Evolutionary conservation across 2,329 filamentous ascomycete genomes (phyloP), one percentile per base, ranked within the genome.

Genomic region (Verticillium klebahnii): DNA sequence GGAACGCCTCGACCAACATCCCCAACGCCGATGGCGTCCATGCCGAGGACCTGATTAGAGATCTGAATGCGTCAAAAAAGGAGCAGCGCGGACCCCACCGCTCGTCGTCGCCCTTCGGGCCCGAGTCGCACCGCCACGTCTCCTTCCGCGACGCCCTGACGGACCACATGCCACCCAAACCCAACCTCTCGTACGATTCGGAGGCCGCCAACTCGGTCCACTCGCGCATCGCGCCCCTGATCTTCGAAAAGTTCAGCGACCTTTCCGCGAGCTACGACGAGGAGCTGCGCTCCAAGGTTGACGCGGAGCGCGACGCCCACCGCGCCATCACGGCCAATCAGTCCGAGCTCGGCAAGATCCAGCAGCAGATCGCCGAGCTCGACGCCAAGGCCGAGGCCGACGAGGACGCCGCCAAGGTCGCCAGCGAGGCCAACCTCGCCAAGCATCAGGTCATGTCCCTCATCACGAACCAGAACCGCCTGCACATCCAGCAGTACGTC

Each of bases 1-100:
- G 94, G 58, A 92, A 93, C 63, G 93, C 93, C 3, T 87, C 89
- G 2, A 90, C 92, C 0, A 89, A 96, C 69, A 89, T 98, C 60
- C 82, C 86, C 23, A 99, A 98, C 72, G 81, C 87, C 60, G 86
- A 92, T 61, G 92, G 93, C 32, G 84, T 96, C 65, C 91, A 91
- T 1, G 93, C 93, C 12, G 91, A 96, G 69, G 89, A 94, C 66
- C 81, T 97, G 59, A 92, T 97, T 68, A 88, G 90, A 71, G 83
- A 88, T 63, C 74, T 89, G 40, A 95, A 96, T 64, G 87, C 87
- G 1, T 83, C 82, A 1, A 82, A 87, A 74, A 86, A 89, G 64
- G 84, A 89, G 58, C 85, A 89, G 60, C 80, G 84, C 15, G 82
- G 83, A 6, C 88, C 88, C 14, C 86, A 91, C 63, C 82, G 90